Conservation (phyloP, 306 rosid genomes). For the Prunus fruticosa region DNA sequence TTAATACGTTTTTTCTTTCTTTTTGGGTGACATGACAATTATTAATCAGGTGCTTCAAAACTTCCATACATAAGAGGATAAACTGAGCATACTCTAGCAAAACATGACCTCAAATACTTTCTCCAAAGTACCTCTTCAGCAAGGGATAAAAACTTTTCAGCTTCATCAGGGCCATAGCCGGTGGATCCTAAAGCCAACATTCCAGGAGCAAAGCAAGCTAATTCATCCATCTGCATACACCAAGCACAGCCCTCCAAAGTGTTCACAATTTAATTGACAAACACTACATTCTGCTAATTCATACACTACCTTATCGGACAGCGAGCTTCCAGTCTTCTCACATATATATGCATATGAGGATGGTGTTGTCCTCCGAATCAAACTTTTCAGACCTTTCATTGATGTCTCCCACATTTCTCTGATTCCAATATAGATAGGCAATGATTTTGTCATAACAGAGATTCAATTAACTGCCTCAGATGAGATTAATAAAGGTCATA, state of each 20-base stretch:
- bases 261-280: conserved; percentile 13
- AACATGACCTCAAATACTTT: conserved; percentile 7
- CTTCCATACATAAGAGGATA: not conserved
- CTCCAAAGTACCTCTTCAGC: conserved; percentile 58
- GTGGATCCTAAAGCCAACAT: conserved; percentile 62
- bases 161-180: conserved; percentile 45
- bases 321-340: conserved; percentile 45
- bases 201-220: conserved; percentile 79
- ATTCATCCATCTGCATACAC: conserved; percentile 64
- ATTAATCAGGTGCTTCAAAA: not conserved
- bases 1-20: not conserved
- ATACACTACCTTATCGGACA: conserved; percentile 48
- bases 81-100: not conserved
- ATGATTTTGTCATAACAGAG: conserved; percentile 16
- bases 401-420: conserved; percentile 79
- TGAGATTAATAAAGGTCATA: not conserved
- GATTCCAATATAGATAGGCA: conserved; percentile 23
- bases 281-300: not conserved
- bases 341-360: conserved; percentile 54
- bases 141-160: conserved; percentile 37
- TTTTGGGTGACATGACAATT: not conserved
- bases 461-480: conserved; percentile 2
- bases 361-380: conserved; percentile 51
- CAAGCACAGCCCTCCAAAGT: conserved; percentile 1
- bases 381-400: conserved; percentile 55